Evolutionary conservation across 2,329 filamentous ascomycete genomes (phyloP).

Genomic region (Paracoccidioides lutzii): DNA sequence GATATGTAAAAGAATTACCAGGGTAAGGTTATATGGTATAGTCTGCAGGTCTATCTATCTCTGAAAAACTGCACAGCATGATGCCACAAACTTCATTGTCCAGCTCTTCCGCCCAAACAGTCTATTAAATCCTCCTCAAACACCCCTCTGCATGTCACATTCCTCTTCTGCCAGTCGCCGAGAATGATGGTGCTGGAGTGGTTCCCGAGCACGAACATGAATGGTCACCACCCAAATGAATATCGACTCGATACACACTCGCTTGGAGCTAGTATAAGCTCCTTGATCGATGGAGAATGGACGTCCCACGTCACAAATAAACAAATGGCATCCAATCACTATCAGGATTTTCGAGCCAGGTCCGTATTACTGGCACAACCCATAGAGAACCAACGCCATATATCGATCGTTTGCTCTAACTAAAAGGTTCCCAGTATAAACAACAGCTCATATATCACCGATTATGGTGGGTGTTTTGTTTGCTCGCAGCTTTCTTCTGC

Average conservation of each 20-base stretch:
- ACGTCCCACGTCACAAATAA: background rate
- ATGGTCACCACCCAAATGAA: background rate
- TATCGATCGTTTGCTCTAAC: background rate
- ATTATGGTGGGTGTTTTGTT: conserved; percentile 13
- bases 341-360: background rate
- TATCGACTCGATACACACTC: background rate
- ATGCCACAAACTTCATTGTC: background rate
- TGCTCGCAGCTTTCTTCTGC: conserved; percentile 32
- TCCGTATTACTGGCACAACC: background rate
- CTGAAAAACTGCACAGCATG: background rate
- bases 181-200: background rate
- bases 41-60: background rate
- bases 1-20: no score
- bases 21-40: background rate
- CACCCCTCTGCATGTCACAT: no score
- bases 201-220: background rate
- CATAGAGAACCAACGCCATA: background rate
- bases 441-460: background rate
- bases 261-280: background rate
- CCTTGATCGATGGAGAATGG: background rate
- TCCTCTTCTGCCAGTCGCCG: background rate
- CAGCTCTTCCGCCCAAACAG: background rate
- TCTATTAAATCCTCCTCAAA: background rate
- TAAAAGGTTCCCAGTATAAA: background rate
- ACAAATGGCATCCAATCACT: background rate